Evolutionary conservation across 768 basidiomycete genomes (phyloP), one percentile per base, ranked within the genome.

Genomic region (Serendipita sp.): DNA sequence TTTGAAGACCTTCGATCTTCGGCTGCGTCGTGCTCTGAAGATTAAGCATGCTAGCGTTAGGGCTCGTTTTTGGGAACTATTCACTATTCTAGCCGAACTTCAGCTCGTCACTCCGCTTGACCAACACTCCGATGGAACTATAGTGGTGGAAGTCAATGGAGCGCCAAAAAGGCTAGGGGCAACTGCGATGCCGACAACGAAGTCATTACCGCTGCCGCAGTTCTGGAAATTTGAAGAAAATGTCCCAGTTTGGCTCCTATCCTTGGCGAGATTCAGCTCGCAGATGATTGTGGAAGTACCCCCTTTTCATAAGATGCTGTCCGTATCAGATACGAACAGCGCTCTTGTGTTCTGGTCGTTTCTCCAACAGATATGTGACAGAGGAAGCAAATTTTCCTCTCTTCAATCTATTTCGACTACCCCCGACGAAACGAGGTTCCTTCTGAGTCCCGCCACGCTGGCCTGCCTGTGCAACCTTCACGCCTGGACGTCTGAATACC

Each of bases 231-330:
- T 90, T 66, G 78, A 78, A 53, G 70, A 74, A 14, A 66, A 68
- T 9, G 84, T 80, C 2, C 80, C 86, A 0, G 67, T 90, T 4
- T 76, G 81, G 69, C 72, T 83, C 28, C 86, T 86, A 81, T 79
- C 77, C 4, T 68, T 74, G 22, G 77, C 80, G 2, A 81, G 81
- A 61, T 70, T 68, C 1, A 70, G 73, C 5, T 82, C 80, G 22
- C 67, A 22, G 31, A n/a, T 24, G 4, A 33, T 58, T 28, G 53
- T 20, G 24, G 11, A 26, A 33, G 22, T n/a, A 34, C 53, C 53
- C 45, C 77, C 79, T 2, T 78, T 85, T 61, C 81, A 82, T 77
- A 81, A 80, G 66, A 70, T 77, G 20, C 71, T 78, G 22, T 68
- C 80, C 0, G 72, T 82, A 16, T 51, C 64, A 13, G 77, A 76